Percentiles rank a stretch among this genome's conserved stretches.
phyloP scores from a whole-genome alignment of 495 filamentous ascomycete genomes.

The Penicillium angulare region DNA sequence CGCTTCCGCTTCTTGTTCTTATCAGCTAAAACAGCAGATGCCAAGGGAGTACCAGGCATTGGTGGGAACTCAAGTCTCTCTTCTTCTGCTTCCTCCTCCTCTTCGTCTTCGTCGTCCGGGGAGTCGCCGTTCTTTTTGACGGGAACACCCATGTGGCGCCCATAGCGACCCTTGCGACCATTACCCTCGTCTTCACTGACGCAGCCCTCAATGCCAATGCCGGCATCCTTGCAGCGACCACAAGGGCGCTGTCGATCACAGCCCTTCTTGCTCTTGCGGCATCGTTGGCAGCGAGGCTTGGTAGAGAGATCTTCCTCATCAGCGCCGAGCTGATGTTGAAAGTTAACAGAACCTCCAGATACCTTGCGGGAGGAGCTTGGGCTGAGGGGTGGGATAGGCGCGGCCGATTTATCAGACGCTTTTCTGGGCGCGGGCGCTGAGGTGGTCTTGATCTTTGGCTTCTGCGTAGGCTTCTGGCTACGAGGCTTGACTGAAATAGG shows the following conservation, averaged over 20 bases:
- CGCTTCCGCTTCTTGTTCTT: slow-evolving; percentile 76
- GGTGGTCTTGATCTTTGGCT: slow-evolving; percentile 41
- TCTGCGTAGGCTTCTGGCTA: slow-evolving; percentile 36
- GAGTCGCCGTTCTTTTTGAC: slow-evolving; percentile 64
- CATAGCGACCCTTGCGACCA: slow-evolving; percentile 93
- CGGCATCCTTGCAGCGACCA: slow-evolving; percentile 91
- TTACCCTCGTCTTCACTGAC: slow-evolving; percentile 97
- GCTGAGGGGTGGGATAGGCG: slow-evolving; percentile 43
- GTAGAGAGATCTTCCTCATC: slow-evolving; percentile 89
- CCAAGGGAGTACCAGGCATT: slow-evolving; percentile 32
- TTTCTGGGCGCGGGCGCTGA: slow-evolving; percentile 46
- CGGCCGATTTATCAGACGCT: slow-evolving; percentile 50
- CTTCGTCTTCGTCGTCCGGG: too few species aligned
- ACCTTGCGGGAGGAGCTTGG: slow-evolving; percentile 73
- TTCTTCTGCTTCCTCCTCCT: slow-evolving; percentile 7
- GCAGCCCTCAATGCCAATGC: slow-evolving; percentile 86
- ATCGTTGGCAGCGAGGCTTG: slow-evolving; percentile 96
- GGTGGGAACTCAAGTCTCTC: slow-evolving; percentile 29
- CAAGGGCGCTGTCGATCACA: slow-evolving; percentile 96
- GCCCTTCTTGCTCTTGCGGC: slow-evolving; percentile 98
- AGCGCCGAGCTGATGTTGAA: slow-evolving; percentile 67
- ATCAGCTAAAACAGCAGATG: slow-evolving; percentile 38
- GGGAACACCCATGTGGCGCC: slow-evolving; percentile 93
- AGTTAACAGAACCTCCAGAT: slow-evolving; percentile 63
- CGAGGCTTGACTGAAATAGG: slow-evolving; percentile 35